Base-by-base conservation (phyloP, 139 green algal species). In the Chlamydomonas sp. region DNA sequence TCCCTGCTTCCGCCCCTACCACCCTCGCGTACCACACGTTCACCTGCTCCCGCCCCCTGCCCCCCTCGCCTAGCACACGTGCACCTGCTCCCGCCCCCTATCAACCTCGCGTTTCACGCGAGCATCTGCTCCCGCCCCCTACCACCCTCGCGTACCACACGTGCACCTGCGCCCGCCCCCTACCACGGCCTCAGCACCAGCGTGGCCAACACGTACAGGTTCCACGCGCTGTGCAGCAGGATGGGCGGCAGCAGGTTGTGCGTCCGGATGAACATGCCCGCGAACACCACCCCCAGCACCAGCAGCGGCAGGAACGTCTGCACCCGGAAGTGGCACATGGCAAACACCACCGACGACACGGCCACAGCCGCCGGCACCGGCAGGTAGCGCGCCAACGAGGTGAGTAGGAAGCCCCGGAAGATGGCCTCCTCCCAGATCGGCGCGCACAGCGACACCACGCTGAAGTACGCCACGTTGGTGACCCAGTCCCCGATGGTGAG, bases 361-460 rank as follows among this genome's bases (percentile, higher is more conserved):
- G 82, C 66, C 17, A 99, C 78, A 1, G 95, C 94, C 1, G 16
- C 75, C 8, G 63, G 31, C 1, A 83, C 66, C 2, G 94, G 93
- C 87, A 99, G 93, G 90, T 97, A 96, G 15, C 89, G 85, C 0
- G 92, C 91, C n/a, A 99, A 90, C 6, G 92, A 97, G 3, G 96
- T 92, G 66, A 99, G 90, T 80, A 99, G 90, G 90, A 99, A 99
- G 63, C 97, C 97, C 6, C 97, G 92, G 89, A 99, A 99, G 61
- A 99, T 96, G 59, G 88, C 89, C 93, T 99, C 97, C 89, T 99
- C 97, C 97, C 97, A 99, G 2, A 99, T 87, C 8, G 97, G 97
- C 17, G 96, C 95, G 78, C 94, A 97, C 18, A 98, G 84, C 5
- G 90, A 93, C 20, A 98, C 91, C 8, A 97, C 93, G 15, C 91